Conservation (phyloP, 495 filamentous ascomycete genomes). For the Aspergillus panamensis region DNA sequence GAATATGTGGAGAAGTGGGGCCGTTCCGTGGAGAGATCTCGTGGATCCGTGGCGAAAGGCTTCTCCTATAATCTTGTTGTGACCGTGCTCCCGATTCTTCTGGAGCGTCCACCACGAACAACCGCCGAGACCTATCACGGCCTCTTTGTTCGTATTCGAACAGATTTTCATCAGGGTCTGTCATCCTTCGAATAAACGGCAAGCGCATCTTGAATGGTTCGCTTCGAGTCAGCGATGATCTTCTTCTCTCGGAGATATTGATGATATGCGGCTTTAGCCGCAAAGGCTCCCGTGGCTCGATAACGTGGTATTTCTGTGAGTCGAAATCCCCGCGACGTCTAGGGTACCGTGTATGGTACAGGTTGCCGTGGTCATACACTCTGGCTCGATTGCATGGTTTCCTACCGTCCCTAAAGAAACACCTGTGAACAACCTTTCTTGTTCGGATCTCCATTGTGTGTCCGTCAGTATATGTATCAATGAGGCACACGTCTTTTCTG, state of each 20-base stretch:
- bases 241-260: conserved; percentile 9
- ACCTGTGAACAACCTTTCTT: conserved; percentile 19
- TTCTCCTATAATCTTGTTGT: background rate
- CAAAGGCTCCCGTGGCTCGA: conserved; percentile 13
- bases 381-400: conserved; percentile 9
- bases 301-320: conserved; percentile 13
- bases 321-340: conserved; percentile 1
- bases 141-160: conserved; percentile 7
- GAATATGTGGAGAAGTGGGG: conserved; percentile 9
- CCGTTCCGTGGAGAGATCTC: background rate
- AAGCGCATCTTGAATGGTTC: conserved; percentile 16
- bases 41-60: background rate
- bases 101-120: conserved; percentile 18
- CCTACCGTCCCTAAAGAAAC: conserved; percentile 12
- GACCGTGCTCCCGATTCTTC: background rate
- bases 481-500: conserved; percentile 15
- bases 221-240: conserved; percentile 14
- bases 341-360: conserved; percentile 14
- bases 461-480: conserved; percentile 13
- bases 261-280: conserved; percentile 1
- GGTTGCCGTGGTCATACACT: conserved; percentile 14
- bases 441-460: conserved; percentile 22
- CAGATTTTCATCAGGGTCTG: background rate
- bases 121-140: conserved; percentile 13
- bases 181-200: conserved; percentile 14